Evolutionary conservation across 2,329 filamentous ascomycete genomes (phyloP), one percentile per base, ranked within the genome.

Genomic region (Rutstroemia sydowiana): DNA sequence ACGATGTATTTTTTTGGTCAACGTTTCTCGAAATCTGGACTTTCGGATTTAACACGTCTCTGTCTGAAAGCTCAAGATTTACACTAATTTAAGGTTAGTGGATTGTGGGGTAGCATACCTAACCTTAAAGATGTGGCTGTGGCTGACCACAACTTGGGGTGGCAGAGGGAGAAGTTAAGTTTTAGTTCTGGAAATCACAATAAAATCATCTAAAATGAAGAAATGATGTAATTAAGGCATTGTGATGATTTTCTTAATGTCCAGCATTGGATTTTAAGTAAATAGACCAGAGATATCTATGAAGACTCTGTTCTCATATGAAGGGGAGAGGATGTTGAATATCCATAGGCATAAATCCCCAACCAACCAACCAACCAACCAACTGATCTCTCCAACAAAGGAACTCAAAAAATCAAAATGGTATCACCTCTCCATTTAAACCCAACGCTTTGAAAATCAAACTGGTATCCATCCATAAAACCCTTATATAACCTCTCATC

Each of bases 31-130:
- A 23, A 40, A 42, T 52, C 28, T 52, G 43, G 50, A 41, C 45
- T 52, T 52, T 48, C 42, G 34, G 44, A 30, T 53, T 55, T 54
- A 59, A 59, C 57, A 59, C 57, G 54, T 59, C 56, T 58, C 55
- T 43, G 37, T 23, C 34, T 48, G 30, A 37, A 47, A 48, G 50
- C 50, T 52, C 40, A 40, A 41, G 20, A 28, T 20, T n/a, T 41
- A 23, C 14, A 21, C 37, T 20, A 11, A 44, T 39, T 39, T 18
- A 39, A 39, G 36, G 36, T 39, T 39, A 53, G 58, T 50, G 48
- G 31, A 56, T 43, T 55, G 55, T 60, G 56, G 56, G 55, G 57
- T 55, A 56, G 14, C n/a, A n/a, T n/a, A n/a, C n/a, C n/a, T n/a
- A n/a, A n/a, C n/a, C n/a, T n/a, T n/a, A n/a, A n/a, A 21, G 9